A percentile compares a stretch with the other conserved stretches of the same genome.
phyloP scores from a whole-genome alignment of 2,329 filamentous ascomycete species.

The Shiraia bambusicola region DNA sequence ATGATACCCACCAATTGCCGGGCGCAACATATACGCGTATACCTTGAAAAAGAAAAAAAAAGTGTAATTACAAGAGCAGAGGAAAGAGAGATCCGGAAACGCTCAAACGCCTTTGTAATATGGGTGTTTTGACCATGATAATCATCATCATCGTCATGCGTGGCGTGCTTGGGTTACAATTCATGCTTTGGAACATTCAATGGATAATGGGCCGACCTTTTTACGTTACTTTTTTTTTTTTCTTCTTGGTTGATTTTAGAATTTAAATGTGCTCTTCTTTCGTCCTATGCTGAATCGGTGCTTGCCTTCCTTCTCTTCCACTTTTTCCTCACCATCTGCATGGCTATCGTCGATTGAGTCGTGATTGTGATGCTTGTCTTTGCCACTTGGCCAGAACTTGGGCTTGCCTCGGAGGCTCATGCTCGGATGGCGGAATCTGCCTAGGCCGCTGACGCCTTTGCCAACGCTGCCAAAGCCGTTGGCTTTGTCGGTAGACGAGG shows the following conservation, averaged over 20 bases:
- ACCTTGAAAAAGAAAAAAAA: too few species aligned
- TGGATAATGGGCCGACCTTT: too few species aligned
- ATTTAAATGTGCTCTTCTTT: conserved; percentile 66
- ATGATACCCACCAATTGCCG: too few species aligned
- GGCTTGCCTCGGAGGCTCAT: conserved; percentile 79
- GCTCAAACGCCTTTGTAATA: too few species aligned
- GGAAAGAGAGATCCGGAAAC: too few species aligned
- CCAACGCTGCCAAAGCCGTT: conserved; percentile 43
- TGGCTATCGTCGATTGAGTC: conserved; percentile 19
- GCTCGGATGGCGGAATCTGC: conserved; percentile 68
- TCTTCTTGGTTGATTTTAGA: conserved; percentile 9
- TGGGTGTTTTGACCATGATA: too few species aligned
- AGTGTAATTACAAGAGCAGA: too few species aligned
- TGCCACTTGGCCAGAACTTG: conserved; percentile 63
- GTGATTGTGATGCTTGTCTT: conserved; percentile 35
- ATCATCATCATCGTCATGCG: too few species aligned
- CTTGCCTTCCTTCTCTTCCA: conserved; percentile 63
- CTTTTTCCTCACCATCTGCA: conserved; percentile 36
- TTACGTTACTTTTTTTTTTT: too few species aligned
- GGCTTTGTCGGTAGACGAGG: conserved; percentile 18
- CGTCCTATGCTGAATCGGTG: conserved; percentile 68
- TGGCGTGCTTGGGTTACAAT: too few species aligned
- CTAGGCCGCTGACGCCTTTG: conserved; percentile 50
- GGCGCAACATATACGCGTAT: too few species aligned
- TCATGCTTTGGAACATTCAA: too few species aligned